Evolutionary conservation across 805 yeast genomes (phyloP).

Genomic region (Suhomyces vadensis): DNA sequence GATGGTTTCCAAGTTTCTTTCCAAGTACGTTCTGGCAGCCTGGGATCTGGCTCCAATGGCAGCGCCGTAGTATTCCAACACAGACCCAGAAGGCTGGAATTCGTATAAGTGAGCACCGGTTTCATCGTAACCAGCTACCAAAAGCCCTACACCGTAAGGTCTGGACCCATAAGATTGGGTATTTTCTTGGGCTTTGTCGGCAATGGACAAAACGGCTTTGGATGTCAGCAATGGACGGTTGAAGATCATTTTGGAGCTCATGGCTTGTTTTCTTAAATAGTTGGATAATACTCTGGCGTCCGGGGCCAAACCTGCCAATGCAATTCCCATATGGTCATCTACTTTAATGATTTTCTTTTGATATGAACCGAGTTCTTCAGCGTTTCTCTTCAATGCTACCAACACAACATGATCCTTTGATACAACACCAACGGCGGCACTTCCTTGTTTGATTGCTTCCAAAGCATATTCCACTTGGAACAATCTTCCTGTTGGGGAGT

Average conservation of each 20-base stretch:
- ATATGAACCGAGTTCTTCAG: slow-evolving; percentile 95
- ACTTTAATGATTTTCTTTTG: slow-evolving; percentile 91
- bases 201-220: slow-evolving; percentile 80
- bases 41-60: slow-evolving; percentile 99
- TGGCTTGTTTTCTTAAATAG: slow-evolving; percentile 86
- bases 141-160: slow-evolving; percentile 96
- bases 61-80: slow-evolving; percentile 85
- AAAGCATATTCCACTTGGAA: slow-evolving; percentile 88
- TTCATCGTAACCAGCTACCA: slow-evolving; percentile 88
- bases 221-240: slow-evolving; percentile 82
- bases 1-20: slow-evolving; percentile 75
- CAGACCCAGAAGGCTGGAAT: slow-evolving; percentile 95
- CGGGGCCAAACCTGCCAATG: slow-evolving; percentile 96
- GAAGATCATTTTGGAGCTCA: slow-evolving; percentile 80
- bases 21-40: slow-evolving; percentile 95
- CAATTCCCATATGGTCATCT: slow-evolving; percentile 92
- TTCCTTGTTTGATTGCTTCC: slow-evolving; percentile 96
- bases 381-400: slow-evolving; percentile 92
- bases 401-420: slow-evolving; percentile 86
- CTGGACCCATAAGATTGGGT: slow-evolving; percentile 96
- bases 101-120: slow-evolving; percentile 93
- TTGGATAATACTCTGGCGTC: slow-evolving; percentile 94
- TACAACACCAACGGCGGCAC: slow-evolving; percentile 93
- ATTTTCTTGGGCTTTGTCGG: slow-evolving; percentile 95
- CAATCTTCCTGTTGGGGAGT: slow-evolving; percentile 91